A percentile compares a stretch with the other conserved stretches of the same genome.
phyloP scores from a whole-genome alignment of 2,329 filamentous ascomycete species.

The Onygenales sp. region DNA sequence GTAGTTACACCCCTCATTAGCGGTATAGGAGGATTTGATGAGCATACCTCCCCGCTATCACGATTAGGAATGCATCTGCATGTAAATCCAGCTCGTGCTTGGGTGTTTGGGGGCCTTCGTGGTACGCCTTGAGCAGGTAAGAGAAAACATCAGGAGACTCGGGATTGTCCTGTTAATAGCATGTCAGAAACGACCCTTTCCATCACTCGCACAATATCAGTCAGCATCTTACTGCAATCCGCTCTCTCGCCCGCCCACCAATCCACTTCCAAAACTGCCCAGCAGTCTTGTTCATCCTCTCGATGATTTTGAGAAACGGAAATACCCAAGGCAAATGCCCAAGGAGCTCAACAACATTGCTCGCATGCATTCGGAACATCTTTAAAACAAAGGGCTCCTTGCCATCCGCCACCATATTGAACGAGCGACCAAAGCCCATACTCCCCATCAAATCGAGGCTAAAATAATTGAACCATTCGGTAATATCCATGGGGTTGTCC shows the following conservation, averaged over 20 bases:
- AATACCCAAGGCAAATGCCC: constrained; percentile 8
- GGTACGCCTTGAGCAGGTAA: constrained; percentile 16
- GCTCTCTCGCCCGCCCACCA: not conserved
- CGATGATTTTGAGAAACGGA: constrained; percentile 8
- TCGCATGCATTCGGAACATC: constrained; percentile 8
- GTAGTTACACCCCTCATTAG: not conserved
- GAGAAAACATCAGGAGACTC: constrained; percentile 3
- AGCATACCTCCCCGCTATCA: constrained; percentile 18
- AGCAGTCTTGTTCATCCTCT: not conserved
- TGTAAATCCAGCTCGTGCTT: constrained; percentile 16
- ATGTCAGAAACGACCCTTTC: not conserved
- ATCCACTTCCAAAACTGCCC: not conserved
- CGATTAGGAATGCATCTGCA: constrained; percentile 21
- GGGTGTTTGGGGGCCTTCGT: constrained; percentile 7
- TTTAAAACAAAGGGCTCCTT: constrained; percentile 13
- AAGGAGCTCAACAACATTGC: constrained; percentile 1
- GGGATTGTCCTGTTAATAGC: not conserved
- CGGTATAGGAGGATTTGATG: not conserved
- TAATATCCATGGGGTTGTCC: constrained; percentile 25
- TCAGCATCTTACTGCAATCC: not conserved
- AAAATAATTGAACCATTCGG: constrained; percentile 34
- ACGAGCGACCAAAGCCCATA: constrained; percentile 34
- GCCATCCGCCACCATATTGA: constrained; percentile 29
- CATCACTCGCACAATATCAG: not conserved
- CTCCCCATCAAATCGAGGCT: constrained; percentile 38